Conservation (phyloP, 345 rosid genomes). For the Barbarea vulgaris region DNA sequence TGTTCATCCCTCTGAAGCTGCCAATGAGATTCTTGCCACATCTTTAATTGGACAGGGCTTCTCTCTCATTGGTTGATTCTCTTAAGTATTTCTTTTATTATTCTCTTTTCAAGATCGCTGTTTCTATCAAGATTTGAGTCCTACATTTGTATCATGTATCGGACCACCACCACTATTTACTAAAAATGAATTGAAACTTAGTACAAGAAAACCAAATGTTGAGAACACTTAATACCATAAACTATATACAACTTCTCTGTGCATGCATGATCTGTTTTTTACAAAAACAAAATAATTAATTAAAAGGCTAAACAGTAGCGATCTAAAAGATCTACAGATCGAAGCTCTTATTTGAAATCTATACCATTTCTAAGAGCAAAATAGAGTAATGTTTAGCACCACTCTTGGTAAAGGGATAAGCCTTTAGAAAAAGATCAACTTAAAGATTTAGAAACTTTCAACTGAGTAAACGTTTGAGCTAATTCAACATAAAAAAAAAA, state of each 20-base stretch:
- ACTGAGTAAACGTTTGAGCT: neutral
- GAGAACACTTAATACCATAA: conserved; percentile 11
- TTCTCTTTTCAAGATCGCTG: neutral
- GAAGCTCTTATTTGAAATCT: neutral
- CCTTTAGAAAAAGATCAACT: conserved; percentile 21
- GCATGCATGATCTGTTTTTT: conserved; percentile 7
- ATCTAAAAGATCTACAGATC: neutral
- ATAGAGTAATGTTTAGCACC: conserved; percentile 33
- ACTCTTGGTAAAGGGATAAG: conserved; percentile 14
- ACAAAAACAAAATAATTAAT: conserved; percentile 15
- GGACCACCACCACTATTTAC: conserved; percentile 21
- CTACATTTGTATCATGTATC: conserved; percentile 27
- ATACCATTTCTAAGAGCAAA: neutral
- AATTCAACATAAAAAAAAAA: neutral
- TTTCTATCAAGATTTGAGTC: conserved; percentile 14
- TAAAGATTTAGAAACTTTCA: neutral
- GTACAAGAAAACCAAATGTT: conserved; percentile 18
- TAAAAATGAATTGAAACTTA: conserved; percentile 14
- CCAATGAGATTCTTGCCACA: conserved; percentile 81
- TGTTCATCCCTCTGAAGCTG: conserved; percentile 92
- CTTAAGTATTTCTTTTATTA: neutral
- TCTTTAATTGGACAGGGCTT: conserved; percentile 64
- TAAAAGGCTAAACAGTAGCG: neutral
- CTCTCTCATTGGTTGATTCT: conserved; percentile 48
- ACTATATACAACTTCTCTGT: conserved; percentile 20